Evolutionary conservation across 495 filamentous ascomycete genomes (phyloP).

Genomic region (Cryomyces minteri): DNA sequence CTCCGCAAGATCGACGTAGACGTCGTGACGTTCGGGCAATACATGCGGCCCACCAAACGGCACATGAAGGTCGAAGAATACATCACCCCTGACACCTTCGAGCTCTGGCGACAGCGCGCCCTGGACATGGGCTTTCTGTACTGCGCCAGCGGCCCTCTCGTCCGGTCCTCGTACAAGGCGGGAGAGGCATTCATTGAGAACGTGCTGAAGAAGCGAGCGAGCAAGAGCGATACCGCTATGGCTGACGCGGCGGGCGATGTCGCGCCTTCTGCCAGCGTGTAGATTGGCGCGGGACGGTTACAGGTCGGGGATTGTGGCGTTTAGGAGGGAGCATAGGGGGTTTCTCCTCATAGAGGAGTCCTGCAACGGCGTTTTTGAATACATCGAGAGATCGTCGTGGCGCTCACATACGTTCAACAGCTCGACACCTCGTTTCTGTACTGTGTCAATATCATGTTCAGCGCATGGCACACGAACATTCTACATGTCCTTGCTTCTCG

Average conservation of each 20-base stretch:
- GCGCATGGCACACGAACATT: too few species aligned
- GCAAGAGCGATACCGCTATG: slow-evolving; percentile 20
- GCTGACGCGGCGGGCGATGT: slow-evolving; percentile 8
- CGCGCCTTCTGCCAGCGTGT: too few species aligned
- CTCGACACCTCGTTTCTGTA: too few species aligned
- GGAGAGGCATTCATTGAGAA: slow-evolving; percentile 99
- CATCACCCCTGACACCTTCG: slow-evolving; percentile 76
- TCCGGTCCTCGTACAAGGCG: slow-evolving; percentile 89
- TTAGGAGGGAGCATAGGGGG: too few species aligned
- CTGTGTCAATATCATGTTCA: too few species aligned
- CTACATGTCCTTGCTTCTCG: too few species aligned
- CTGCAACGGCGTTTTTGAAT: too few species aligned
- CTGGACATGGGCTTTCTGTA: slow-evolving; percentile 94
- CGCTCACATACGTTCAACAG: too few species aligned
- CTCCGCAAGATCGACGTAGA: slow-evolving; percentile 67
- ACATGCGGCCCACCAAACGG: slow-evolving; percentile 95
- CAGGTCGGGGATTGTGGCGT: too few species aligned
- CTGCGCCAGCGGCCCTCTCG: slow-evolving; percentile 81
- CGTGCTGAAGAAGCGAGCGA: slow-evolving; percentile 71
- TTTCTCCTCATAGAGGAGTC: too few species aligned
- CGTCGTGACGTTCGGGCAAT: slow-evolving; percentile 95
- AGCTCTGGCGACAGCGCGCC: slow-evolving; percentile 75
- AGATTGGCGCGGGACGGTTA: too few species aligned
- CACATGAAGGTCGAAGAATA: slow-evolving; percentile 95
- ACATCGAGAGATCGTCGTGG: too few species aligned